Conservation (phyloP, 2,329 filamentous ascomycete species). For the Purpureocillium lavendulum region DNA sequence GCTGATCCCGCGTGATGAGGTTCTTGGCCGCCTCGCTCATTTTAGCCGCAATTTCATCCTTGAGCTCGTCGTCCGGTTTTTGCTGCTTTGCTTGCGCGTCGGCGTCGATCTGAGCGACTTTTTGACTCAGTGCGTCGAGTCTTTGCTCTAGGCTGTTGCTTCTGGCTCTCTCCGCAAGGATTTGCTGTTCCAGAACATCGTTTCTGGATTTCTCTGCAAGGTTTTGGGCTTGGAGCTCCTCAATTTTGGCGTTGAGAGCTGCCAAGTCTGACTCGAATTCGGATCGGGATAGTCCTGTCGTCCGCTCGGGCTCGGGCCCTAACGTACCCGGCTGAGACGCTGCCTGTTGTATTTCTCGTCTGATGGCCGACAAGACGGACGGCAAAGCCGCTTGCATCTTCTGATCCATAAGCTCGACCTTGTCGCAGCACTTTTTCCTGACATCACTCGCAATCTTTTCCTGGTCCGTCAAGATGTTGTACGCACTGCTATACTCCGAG, state of each 20-base stretch:
- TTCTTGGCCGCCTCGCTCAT: background rate
- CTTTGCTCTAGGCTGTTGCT: slow-evolving; percentile 14
- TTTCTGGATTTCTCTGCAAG: slow-evolving; percentile 3
- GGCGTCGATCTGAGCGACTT: background rate
- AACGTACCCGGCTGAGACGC: no score
- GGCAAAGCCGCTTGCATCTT: slow-evolving; percentile 3
- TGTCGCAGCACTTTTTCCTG: slow-evolving; percentile 4
- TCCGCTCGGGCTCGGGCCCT: no score
- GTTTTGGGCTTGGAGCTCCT: slow-evolving; percentile 4
- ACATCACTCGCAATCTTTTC: slow-evolving; percentile 7
- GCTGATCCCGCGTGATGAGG: slow-evolving; percentile 1
- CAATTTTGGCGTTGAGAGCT: slow-evolving; percentile 2
- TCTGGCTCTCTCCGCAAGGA: slow-evolving; percentile 3
- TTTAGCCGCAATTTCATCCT: background rate
- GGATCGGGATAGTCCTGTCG: background rate
- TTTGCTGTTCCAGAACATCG: slow-evolving; percentile 12
- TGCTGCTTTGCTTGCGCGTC: background rate
- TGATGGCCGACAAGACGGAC: background rate
- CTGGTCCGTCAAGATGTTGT: slow-evolving; percentile 10
- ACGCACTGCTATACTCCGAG: slow-evolving; percentile 13
- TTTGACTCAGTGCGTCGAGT: slow-evolving; percentile 12
- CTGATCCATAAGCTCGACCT: slow-evolving; percentile 5
- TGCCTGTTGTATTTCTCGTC: no score
- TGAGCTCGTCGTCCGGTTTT: slow-evolving; percentile 1
- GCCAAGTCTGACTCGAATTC: slow-evolving; percentile 3